Conservation (phyloP, 2,329 filamentous ascomycete genomes). For the Trichoderma asperellum region DNA sequence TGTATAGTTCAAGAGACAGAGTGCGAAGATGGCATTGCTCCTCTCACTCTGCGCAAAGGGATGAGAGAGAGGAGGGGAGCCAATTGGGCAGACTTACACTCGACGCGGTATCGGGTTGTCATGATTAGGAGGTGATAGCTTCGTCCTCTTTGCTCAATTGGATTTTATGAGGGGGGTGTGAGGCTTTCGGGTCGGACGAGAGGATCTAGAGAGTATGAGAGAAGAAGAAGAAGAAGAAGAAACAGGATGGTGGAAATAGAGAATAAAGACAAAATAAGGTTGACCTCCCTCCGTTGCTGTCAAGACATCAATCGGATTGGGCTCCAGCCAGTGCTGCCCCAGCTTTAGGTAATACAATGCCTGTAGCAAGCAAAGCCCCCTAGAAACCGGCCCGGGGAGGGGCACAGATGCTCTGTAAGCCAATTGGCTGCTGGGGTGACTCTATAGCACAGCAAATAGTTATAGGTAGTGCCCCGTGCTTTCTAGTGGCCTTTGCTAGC, state of each 20-base stretch:
- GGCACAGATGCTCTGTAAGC: neutral
- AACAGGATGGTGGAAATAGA: neutral
- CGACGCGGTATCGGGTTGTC: slow-evolving; percentile 70
- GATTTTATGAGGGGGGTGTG: neutral
- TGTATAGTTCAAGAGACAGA: too few relatives aligned
- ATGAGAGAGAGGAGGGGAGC: neutral
- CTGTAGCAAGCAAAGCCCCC: neutral
- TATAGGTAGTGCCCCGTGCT: neutral
- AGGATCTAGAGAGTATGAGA: too few relatives aligned
- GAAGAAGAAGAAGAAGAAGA: neutral
- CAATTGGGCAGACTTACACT: slow-evolving; percentile 60
- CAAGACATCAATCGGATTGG: slow-evolving; percentile 2
- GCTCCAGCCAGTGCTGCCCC: slow-evolving; percentile 1
- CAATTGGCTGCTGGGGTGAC: neutral
- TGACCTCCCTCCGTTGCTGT: neutral
- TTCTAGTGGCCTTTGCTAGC: neutral
- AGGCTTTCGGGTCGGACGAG: neutral
- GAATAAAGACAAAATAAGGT: neutral
- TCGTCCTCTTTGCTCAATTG: neutral
- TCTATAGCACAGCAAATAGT: neutral
- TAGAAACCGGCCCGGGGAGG: neutral
- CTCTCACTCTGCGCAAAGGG: neutral
- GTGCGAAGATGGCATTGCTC: neutral
- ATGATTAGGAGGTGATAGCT: slow-evolving; percentile 42
- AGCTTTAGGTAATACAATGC: slow-evolving; percentile 14